Evolutionary conservation across 2,329 filamentous ascomycete species (phyloP).

Genomic region (Aspergillus intermedius): DNA sequence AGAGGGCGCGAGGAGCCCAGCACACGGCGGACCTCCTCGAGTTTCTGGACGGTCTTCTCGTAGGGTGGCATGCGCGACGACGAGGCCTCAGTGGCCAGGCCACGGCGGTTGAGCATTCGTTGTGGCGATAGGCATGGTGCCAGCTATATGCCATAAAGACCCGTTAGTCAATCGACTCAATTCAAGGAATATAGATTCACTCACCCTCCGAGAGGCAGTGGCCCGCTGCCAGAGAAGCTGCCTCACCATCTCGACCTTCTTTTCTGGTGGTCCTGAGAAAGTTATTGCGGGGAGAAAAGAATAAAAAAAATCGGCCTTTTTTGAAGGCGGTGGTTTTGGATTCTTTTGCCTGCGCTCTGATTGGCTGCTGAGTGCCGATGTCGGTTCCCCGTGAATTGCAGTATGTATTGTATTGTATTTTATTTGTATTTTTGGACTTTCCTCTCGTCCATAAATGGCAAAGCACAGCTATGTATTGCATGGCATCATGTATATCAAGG

Average conservation of each 20-base stretch:
- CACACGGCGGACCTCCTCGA: conserved; percentile 67
- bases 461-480: background rate
- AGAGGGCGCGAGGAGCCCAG: conserved; percentile 59
- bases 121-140: conserved; percentile 29
- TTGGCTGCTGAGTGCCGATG: conserved; percentile 1
- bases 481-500: background rate
- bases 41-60: conserved; percentile 69
- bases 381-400: background rate
- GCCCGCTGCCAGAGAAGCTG: conserved; percentile 35
- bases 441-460: background rate
- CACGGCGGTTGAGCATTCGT: conserved; percentile 23
- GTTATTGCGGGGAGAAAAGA: background rate
- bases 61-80: conserved; percentile 67
- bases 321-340: background rate
- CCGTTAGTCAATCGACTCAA: conserved; percentile 3
- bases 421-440: background rate
- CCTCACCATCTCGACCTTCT: conserved; percentile 26
- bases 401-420: background rate
- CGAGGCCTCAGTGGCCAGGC: conserved; percentile 32
- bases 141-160: conserved; percentile 15
- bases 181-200: conserved; percentile 9
- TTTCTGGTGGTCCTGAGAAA: background rate
- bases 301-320: background rate
- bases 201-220: conserved; percentile 31
- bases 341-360: background rate